Evolutionary conservation across 2,329 filamentous ascomycete species (phyloP).

Genomic region (Anthostomella pinea): DNA sequence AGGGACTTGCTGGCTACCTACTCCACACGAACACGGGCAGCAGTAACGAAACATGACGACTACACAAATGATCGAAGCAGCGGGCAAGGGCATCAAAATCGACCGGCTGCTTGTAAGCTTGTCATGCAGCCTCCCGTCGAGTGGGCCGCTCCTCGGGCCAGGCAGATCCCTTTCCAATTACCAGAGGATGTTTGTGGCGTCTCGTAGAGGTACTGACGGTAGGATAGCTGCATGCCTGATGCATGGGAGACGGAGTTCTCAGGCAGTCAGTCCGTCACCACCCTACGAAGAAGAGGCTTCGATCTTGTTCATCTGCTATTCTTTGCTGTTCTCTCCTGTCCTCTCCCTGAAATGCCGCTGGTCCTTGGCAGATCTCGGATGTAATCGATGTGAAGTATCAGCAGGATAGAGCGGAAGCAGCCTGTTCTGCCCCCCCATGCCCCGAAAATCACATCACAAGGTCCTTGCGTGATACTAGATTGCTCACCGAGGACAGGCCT

Average conservation of each 20-base stretch:
- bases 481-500: conserved; percentile 12
- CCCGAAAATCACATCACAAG: conserved; percentile 6
- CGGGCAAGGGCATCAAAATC: conserved; percentile 31
- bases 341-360: no score
- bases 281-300: conserved; percentile 4
- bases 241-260: conserved; percentile 39
- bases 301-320: conserved; percentile 11
- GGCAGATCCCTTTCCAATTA: conserved; percentile 39
- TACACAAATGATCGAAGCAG: conserved; percentile 31
- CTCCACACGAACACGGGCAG: conserved; percentile 15
- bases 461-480: conserved; percentile 23
- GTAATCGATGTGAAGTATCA: no score
- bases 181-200: conserved; percentile 45
- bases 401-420: conserved; percentile 12
- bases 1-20: conserved; percentile 12
- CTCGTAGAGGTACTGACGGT: conserved; percentile 43
- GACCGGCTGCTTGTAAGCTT: conserved; percentile 32
- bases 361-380: no score
- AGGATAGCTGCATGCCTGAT: conserved; percentile 49
- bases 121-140: conserved; percentile 41
- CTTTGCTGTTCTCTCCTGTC: conserved; percentile 10
- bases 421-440: conserved; percentile 9
- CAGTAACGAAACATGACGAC: conserved; percentile 23
- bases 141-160: conserved; percentile 34
- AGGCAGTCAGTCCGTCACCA: conserved; percentile 3